Percentiles rank a stretch among this genome's conserved stretches.
Evolutionary conservation across 2,329 filamentous ascomycete genomes (phyloP).

Genomic region (Paraconiothyrium sp.): DNA sequence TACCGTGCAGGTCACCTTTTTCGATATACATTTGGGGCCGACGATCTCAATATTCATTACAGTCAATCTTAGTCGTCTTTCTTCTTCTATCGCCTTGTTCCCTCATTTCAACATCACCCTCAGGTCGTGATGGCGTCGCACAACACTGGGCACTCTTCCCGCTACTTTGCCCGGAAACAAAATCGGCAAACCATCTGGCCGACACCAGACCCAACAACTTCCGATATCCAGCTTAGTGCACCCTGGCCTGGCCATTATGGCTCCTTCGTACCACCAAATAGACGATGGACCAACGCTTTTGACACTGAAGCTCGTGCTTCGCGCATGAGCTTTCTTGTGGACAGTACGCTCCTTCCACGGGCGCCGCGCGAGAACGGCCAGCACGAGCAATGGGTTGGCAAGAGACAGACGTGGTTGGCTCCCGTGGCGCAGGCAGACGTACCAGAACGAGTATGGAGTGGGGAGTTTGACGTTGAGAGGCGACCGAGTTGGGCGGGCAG

Average conservation of each 20-base stretch:
- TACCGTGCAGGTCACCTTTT: background rate
- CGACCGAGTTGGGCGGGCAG: conserved; percentile 26
- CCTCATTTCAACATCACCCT: background rate
- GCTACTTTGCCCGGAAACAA: background rate
- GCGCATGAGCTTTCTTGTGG: conserved; percentile 29
- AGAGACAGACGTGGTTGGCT: conserved; percentile 28
- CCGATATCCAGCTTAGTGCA: conserved; percentile 18
- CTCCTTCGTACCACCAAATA: conserved; percentile 16
- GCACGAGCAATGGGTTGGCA: conserved; percentile 26
- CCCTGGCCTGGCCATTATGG: conserved; percentile 15
- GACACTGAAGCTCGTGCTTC: conserved; percentile 31
- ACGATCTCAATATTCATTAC: background rate
- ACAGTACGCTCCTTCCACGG: conserved; percentile 28
- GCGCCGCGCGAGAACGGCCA: conserved; percentile 14
- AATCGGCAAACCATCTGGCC: conserved; percentile 21
- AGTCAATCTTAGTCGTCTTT: background rate
- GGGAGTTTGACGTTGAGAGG: conserved; percentile 31
- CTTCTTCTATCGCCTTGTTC: background rate
- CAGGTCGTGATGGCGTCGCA: conserved; percentile 7
- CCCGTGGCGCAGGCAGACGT: conserved; percentile 16
- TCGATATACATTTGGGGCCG: background rate
- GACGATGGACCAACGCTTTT: conserved; percentile 26
- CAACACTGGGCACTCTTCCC: background rate
- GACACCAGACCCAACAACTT: background rate
- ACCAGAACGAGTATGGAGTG: conserved; percentile 24